A percentile compares a stretch with the other conserved stretches of the same genome.
These are phyloP conservation scores for Senecio squalidus DNA, from an alignment of 140 eudicot genomes.

Conservation along the genomic window DNA sequence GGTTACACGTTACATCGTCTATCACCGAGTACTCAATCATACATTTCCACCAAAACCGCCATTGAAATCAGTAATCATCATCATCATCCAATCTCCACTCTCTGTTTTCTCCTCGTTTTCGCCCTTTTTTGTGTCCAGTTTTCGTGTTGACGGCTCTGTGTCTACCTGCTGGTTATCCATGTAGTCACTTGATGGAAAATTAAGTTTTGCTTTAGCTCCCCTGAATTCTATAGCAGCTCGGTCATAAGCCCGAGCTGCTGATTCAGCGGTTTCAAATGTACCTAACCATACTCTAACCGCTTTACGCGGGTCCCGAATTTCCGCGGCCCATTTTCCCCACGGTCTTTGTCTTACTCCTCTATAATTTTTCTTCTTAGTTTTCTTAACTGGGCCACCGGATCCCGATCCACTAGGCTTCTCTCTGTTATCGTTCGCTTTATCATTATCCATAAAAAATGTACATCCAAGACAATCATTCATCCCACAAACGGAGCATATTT, in stretches of 20 bases:
- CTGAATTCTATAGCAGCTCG: conserved; percentile 65
- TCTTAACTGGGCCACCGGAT: conserved; percentile 25
- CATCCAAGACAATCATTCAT: conserved; percentile 60
- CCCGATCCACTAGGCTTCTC: not conserved
- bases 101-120: conserved; percentile 16
- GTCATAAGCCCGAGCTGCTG: conserved; percentile 77
- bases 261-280: conserved; percentile 69
- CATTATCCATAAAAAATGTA: conserved; percentile 32
- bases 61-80: conserved; percentile 20
- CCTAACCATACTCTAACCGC: conserved; percentile 88
- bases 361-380: conserved; percentile 63
- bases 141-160: not conserved
- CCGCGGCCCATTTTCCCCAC: conserved; percentile 93
- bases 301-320: conserved; percentile 68
- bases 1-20: conserved; percentile 1
- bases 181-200: conserved; percentile 52
- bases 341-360: conserved; percentile 84
- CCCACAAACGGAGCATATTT: conserved; percentile 43
- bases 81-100: conserved; percentile 59
- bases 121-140: conserved; percentile 2
- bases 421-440: not conserved
- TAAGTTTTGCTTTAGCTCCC: conserved; percentile 63
- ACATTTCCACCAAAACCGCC: conserved; percentile 34
- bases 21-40: conserved; percentile 7
- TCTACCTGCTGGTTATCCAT: not conserved